Evolutionary conservation across 2,329 filamentous ascomycete genomes (phyloP).

Genomic region (Orbilia quercus): DNA sequence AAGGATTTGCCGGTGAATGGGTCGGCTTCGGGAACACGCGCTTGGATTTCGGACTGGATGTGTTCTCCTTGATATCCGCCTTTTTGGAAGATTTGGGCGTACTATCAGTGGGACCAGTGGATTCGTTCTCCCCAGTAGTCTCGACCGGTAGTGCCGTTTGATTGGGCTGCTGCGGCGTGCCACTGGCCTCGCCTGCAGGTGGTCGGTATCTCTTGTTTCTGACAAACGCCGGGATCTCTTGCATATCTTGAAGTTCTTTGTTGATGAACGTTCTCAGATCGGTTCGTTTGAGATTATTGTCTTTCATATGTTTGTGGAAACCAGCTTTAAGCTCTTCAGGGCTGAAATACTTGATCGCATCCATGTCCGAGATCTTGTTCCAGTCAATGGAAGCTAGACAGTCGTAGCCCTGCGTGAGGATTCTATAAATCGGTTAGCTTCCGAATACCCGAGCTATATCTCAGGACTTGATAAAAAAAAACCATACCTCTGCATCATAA

Average conservation of each 20-base stretch:
- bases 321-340: conserved; percentile 41
- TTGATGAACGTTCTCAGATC: conserved; percentile 35
- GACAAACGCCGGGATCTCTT: conserved; percentile 17
- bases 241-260: conserved; percentile 22
- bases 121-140: background rate
- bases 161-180: background rate
- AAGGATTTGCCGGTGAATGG: conserved; percentile 38
- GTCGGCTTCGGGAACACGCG: conserved; percentile 9
- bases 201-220: conserved; percentile 38
- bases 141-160: background rate
- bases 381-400: conserved; percentile 36
- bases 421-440: conserved; percentile 28
- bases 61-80: conserved; percentile 4
- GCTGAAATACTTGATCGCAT: conserved; percentile 41
- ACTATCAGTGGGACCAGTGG: background rate
- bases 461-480: no score
- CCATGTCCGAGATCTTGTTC: conserved; percentile 37
- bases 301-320: conserved; percentile 35
- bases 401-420: conserved; percentile 38
- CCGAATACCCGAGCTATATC: no score
- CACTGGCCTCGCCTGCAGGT: conserved; percentile 2
- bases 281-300: conserved; percentile 27
- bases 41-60: background rate
- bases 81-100: background rate
- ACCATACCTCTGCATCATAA: conserved; percentile 36